Conservation (phyloP, 1,139 yeast species). For the Kodamaea suecica region DNA sequence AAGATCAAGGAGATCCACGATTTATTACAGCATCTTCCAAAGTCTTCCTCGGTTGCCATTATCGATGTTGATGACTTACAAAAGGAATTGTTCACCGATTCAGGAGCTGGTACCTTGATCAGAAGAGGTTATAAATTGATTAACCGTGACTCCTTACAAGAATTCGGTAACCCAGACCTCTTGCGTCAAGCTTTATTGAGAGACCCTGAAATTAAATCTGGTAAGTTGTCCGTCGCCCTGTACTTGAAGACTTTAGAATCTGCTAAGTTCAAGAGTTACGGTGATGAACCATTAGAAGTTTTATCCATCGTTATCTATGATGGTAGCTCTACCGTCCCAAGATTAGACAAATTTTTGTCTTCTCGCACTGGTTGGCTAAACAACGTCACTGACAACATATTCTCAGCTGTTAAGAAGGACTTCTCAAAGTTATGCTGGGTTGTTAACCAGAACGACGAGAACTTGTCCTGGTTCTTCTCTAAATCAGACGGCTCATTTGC, state of each 20-base stretch:
- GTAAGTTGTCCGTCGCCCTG: conserved; percentile 74
- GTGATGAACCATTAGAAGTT: conserved; percentile 95
- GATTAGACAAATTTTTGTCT: conserved; percentile 81
- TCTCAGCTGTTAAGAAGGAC: conserved; percentile 77
- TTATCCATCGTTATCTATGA: conserved; percentile 67
- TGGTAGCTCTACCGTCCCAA: conserved; percentile 50
- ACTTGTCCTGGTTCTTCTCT: conserved; percentile 87
- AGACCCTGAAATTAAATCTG: conserved; percentile 71
- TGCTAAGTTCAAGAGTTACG: conserved; percentile 70
- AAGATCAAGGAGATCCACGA: conserved; percentile 96
- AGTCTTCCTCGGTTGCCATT: conserved; percentile 96
- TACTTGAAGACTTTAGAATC: conserved; percentile 72
- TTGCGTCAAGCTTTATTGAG: conserved; percentile 73
- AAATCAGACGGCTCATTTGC: conserved; percentile 93
- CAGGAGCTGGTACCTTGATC: conserved; percentile 98
- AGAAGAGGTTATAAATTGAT: conserved; percentile 93
- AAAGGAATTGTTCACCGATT: conserved; percentile 94
- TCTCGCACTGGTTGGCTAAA: conserved; percentile 95
- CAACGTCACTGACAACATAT: conserved; percentile 93
- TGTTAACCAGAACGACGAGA: conserved; percentile 85
- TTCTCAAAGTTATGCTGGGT: conserved; percentile 78
- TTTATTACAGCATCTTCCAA: conserved; percentile 86
- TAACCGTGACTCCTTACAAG: conserved; percentile 63
- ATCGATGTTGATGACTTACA: conserved; percentile 93
- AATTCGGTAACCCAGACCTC: conserved; percentile 73